A percentile compares a stretch with the other conserved stretches of the same genome.
Evolutionary conservation across 805 yeast species (phyloP).

Genomic region (Candida pseudoglaebosa): DNA sequence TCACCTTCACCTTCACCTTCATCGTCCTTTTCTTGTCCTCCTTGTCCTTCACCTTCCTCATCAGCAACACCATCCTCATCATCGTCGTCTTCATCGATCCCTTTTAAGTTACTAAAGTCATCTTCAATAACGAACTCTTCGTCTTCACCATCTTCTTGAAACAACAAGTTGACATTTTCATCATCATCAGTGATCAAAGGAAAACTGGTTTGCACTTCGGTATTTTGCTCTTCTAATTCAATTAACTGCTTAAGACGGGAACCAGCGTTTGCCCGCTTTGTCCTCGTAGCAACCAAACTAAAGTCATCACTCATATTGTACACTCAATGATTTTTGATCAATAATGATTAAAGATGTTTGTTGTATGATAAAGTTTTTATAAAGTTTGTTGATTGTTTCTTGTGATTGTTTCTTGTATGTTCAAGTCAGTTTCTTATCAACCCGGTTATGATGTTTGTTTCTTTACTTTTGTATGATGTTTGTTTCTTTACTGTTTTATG

Average conservation of each 20-base stretch:
- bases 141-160: constrained; percentile 48
- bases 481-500: too few relatives aligned
- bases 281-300: constrained; percentile 68
- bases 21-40: constrained; percentile 11
- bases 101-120: constrained; percentile 14
- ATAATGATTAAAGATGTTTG: too few relatives aligned
- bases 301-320: constrained; percentile 34
- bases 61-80: constrained; percentile 16
- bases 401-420: too few relatives aligned
- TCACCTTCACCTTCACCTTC: constrained; percentile 16
- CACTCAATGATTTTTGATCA: not conserved
- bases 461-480: too few relatives aligned
- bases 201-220: constrained; percentile 21
- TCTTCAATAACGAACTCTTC: constrained; percentile 25
- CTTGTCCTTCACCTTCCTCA: constrained; percentile 14
- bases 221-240: constrained; percentile 60
- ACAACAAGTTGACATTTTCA: constrained; percentile 66
- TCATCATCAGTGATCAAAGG: constrained; percentile 54
- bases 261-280: constrained; percentile 87
- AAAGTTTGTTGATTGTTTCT: too few relatives aligned
- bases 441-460: too few relatives aligned
- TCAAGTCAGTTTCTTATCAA: too few relatives aligned
- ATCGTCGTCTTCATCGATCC: constrained; percentile 13
- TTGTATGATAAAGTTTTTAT: too few relatives aligned
- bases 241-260: constrained; percentile 70